Evolutionary conservation across 129 eudicot species (phyloP).

Genomic region (Centaurea solstitialis): DNA sequence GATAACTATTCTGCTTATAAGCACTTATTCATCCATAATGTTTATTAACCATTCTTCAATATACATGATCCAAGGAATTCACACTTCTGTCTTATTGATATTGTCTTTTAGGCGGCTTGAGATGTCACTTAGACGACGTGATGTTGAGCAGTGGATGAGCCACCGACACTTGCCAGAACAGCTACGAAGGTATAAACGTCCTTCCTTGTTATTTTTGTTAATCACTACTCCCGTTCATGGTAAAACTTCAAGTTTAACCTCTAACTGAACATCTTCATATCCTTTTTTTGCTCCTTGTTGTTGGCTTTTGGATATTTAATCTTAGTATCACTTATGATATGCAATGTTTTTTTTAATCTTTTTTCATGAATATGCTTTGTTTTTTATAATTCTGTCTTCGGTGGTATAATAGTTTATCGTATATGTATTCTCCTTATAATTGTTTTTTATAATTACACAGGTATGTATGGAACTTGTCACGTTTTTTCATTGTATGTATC

Average conservation of each 20-base stretch:
- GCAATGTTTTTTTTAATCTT: neutral
- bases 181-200: conserved; percentile 49
- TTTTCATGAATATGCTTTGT: neutral
- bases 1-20: neutral
- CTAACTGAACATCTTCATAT: no score
- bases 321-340: neutral
- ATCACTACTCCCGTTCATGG: neutral
- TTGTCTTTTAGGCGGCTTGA: conserved; percentile 63
- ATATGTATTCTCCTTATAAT: no score
- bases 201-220: neutral
- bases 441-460: no score
- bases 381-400: neutral
- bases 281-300: no score
- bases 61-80: neutral
- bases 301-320: no score
- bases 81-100: neutral
- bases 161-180: conserved; percentile 77
- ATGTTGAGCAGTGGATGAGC: conserved; percentile 96
- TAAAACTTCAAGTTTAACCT: neutral
- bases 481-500: no score
- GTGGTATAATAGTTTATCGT: neutral
- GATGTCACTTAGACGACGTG: conserved; percentile 87
- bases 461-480: no score
- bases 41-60: neutral
- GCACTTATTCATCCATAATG: neutral